A percentile compares a stretch with the other conserved stretches of the same genome.
phyloP scores from a whole-genome alignment of 345 rosid genomes.

The thale cress (Arabidopsis thaliana) region DNA sequence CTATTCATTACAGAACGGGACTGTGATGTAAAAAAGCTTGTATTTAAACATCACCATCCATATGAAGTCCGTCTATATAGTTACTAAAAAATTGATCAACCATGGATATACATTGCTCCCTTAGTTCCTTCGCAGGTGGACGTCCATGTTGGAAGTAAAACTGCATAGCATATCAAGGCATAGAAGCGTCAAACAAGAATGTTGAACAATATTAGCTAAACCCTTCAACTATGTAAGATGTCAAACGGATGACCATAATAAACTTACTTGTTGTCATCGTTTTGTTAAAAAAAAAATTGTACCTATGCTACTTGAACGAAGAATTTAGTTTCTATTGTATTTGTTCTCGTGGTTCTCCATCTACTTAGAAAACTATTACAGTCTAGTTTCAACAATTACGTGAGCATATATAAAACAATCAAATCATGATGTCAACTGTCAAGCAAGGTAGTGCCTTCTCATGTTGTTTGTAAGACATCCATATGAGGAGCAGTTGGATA shows the following conservation, averaged over 20 bases:
- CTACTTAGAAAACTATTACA: conserved; percentile 6
- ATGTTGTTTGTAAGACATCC: background rate
- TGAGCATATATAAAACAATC: background rate
- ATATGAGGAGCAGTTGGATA: background rate
- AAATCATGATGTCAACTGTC: conserved; percentile 16
- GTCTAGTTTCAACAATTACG: conserved; percentile 6
- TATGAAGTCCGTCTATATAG: conserved; percentile 62
- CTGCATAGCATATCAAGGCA: conserved; percentile 52
- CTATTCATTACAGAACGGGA: conserved; percentile 3
- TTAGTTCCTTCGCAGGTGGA: conserved; percentile 71
- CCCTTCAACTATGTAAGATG: conserved; percentile 18
- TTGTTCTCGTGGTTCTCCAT: background rate
- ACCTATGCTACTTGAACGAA: background rate
- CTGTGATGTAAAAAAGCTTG: conserved; percentile 8
- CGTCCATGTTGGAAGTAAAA: conserved; percentile 88
- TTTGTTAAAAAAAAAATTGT: background rate
- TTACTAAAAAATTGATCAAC: conserved; percentile 60
- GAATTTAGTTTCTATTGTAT: background rate
- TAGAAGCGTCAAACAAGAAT: conserved; percentile 10
- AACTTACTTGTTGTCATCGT: background rate
- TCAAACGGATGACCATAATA: background rate
- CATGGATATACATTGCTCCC: conserved; percentile 66
- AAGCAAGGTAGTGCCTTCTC: conserved; percentile 9
- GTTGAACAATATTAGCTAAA: background rate
- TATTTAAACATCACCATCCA: conserved; percentile 60